A percentile compares a stretch with the other conserved stretches of the same genome.
These are phyloP conservation scores for Corinectria fuckeliana DNA, from an alignment of 2,329 filamentous ascomycete species.

Conservation along the genomic window DNA sequence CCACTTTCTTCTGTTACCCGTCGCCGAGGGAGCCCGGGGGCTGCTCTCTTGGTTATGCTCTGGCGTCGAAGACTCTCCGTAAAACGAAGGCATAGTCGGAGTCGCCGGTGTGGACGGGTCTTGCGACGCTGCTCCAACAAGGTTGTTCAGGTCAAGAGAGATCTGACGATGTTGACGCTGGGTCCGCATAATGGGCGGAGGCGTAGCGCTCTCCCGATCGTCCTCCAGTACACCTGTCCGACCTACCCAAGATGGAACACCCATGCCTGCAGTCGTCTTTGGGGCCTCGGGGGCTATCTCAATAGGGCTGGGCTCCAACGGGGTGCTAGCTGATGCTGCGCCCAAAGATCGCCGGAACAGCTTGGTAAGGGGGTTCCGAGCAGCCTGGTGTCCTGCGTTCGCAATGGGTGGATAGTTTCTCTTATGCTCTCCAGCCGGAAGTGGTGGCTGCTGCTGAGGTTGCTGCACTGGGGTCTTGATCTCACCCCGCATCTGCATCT, in stretches of 20 bases:
- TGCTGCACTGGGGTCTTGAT: conserved; percentile 38
- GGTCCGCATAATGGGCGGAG: conserved; percentile 62
- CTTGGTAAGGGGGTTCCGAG: conserved; percentile 55
- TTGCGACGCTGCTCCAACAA: conserved; percentile 14
- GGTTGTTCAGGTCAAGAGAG: conserved; percentile 30
- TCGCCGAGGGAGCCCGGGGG: conserved; percentile 26
- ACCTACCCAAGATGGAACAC: conserved; percentile 49
- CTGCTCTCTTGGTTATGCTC: conserved; percentile 24
- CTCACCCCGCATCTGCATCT: conserved; percentile 35
- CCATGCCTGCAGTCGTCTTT: conserved; percentile 40
- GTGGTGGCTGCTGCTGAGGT: conserved; percentile 22
- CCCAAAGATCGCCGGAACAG: conserved; percentile 60
- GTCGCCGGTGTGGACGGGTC: conserved; percentile 27
- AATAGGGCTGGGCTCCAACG: conserved; percentile 18
- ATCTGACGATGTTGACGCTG: conserved; percentile 41
- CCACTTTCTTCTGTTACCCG: conserved; percentile 46
- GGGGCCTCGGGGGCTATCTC: conserved; percentile 23
- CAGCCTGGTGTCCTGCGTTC: conserved; percentile 47
- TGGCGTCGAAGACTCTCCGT: conserved; percentile 17
- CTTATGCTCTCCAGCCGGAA: conserved; percentile 40
- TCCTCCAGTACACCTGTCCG: conserved; percentile 47
- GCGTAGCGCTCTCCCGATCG: conserved; percentile 57
- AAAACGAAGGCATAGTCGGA: conserved; percentile 19
- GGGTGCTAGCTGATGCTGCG: conserved; percentile 33
- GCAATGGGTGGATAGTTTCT: conserved; percentile 56